phyloP scores from a whole-genome alignment of 2,329 filamentous ascomycete genomes.

The Escovopsis sp. region DNA sequence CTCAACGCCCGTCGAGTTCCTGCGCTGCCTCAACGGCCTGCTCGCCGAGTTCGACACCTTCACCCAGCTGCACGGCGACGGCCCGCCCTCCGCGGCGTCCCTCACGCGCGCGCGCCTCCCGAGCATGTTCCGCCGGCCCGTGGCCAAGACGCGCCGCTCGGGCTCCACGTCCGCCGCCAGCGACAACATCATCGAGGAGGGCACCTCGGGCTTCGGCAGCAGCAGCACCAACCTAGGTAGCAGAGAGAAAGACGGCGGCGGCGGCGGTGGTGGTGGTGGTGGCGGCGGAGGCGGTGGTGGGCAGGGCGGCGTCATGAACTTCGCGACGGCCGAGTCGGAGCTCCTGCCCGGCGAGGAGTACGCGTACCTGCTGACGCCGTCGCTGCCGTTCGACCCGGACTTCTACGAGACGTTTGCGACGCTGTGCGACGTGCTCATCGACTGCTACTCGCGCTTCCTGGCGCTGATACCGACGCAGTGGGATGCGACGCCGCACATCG shows the following conservation, averaged over 20 bases:
- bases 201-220: background rate
- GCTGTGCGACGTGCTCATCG: constrained; percentile 86
- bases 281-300: constrained; percentile 16
- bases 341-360: constrained; percentile 76
- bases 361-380: constrained; percentile 75
- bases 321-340: constrained; percentile 47
- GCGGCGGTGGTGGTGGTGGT: constrained; percentile 16
- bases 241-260: constrained; percentile 7
- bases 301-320: constrained; percentile 34
- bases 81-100: constrained; percentile 49
- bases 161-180: constrained; percentile 28
- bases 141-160: constrained; percentile 41
- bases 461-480: constrained; percentile 60
- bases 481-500: constrained; percentile 54
- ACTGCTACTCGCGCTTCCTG: constrained; percentile 72
- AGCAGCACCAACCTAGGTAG: no score
- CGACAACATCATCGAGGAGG: constrained; percentile 22
- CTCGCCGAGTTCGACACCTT: constrained; percentile 88
- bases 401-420: constrained; percentile 96
- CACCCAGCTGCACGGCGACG: constrained; percentile 71
- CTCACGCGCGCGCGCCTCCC: constrained; percentile 67
- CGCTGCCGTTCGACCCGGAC: constrained; percentile 87
- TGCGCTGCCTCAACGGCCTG: constrained; percentile 72
- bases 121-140: constrained; percentile 63
- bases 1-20: constrained; percentile 66